Evolutionary conservation across 352 stramenopile genomes (phyloP).

Genomic region (Thraustochytrium striatum): DNA sequence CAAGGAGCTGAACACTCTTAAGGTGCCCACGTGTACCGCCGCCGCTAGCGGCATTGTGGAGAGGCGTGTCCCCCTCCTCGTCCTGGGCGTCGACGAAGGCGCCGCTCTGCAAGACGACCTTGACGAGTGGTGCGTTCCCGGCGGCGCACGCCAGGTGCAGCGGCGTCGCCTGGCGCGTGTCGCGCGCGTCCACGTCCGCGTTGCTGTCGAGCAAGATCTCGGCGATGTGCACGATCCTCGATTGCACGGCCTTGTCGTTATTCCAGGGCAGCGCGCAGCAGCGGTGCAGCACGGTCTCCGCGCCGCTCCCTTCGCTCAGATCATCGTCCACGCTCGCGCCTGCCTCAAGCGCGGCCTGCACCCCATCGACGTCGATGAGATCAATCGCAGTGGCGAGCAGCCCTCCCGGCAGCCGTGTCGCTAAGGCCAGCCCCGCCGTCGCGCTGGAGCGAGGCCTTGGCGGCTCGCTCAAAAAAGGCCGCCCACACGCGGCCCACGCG

Average conservation of each 20-base stretch:
- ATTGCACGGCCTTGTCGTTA: constrained; percentile 1
- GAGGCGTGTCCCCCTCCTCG: constrained; percentile 18
- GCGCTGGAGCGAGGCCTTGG: constrained; percentile 2
- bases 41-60: constrained; percentile 7
- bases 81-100: background rate
- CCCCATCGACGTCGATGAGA: background rate
- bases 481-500: constrained; percentile 29
- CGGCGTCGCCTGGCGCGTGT: background rate
- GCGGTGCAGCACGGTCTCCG: background rate
- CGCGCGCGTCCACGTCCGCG: background rate
- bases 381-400: constrained; percentile 16
- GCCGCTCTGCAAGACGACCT: constrained; percentile 13
- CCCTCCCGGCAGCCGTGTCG: background rate
- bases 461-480: constrained; percentile 36
- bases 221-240: background rate
- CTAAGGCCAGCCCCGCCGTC: background rate
- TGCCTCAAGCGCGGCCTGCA: background rate
- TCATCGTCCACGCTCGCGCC: background rate
- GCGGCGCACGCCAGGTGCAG: constrained; percentile 2
- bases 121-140: background rate
- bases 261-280: background rate
- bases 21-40: constrained; percentile 7
- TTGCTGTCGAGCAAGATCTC: background rate
- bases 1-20: constrained; percentile 24
- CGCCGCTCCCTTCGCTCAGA: background rate